Base-by-base conservation (phyloP, 306 rosid genomes). In the Ormosia emarginata region DNA sequence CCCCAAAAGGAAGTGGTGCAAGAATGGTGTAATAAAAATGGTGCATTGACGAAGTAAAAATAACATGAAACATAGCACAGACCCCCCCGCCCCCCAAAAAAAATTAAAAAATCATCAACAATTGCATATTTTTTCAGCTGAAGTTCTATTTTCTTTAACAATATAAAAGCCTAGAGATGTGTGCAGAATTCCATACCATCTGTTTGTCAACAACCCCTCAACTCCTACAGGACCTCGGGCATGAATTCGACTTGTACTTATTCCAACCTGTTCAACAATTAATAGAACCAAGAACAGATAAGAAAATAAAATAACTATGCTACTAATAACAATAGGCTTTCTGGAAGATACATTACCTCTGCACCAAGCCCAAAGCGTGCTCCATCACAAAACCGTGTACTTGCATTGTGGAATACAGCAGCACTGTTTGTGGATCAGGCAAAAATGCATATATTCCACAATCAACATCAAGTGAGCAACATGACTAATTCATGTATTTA, bases 221-320 rank as follows among this genome's bases (percentile, higher is more conserved):
- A 95, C 95, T 80, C 98, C 99, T n/a, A 95, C 97, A 1, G 99
- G 98, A 68, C 97, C 99, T 81, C 99, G 84, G 70, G 95, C 93
- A 84, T 95, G 99, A 84, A 89, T 93, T 64, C 93, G 83, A 65
- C 95, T 83, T 14, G 94, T 90, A 64, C 93, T 89, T 79, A 89
- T 90, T 71, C 97, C 99, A 68, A 90, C 99, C 98, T 95, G 85
- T 75, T 81, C 53, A 81, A 80, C 37, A 78, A 29, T 59, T 57
- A 24, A 75, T 11, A 53, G 64, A 49, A 75, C 34, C 71, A 73
- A 49, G 78, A 24, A 4, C 64, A 83, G 9, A 63, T 52, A 36
- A 71, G 78, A 61, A 73, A 49, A 46, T 29, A 55, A 74, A 79
- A 79, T 37, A 40, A 55, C 7, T 2, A 67, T 56, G 61, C 2